phyloP scores from a whole-genome alignment of 345 rosid species.

The Diplotaxis tenuifolia region DNA sequence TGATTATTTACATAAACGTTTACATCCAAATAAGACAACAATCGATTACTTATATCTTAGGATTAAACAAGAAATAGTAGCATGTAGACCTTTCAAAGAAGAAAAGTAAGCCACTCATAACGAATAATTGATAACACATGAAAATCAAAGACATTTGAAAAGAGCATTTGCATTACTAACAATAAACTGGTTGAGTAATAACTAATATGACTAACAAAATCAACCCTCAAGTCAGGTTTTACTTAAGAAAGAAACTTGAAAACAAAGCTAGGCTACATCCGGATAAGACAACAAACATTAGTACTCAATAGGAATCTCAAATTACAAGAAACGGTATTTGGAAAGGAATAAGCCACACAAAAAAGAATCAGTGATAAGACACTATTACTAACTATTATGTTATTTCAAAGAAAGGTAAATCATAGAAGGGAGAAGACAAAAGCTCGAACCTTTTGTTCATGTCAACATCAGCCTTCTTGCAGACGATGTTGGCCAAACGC shows the following conservation, averaged over 20 bases:
- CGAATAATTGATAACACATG: neutral
- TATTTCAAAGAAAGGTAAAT: neutral
- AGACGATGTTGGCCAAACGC: slow-evolving; percentile 79
- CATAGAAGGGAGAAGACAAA: neutral
- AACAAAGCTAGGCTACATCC: no score
- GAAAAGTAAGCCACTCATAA: neutral
- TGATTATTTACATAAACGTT: neutral
- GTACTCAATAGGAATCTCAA: no score
- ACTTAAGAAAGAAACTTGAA: no score
- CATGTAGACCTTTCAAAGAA: neutral
- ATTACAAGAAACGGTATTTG: no score
- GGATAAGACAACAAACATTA: no score
- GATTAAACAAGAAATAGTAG: neutral
- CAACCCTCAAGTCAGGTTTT: no score
- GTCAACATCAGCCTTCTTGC: slow-evolving; percentile 92
- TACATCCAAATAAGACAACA: neutral
- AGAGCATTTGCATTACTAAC: neutral
- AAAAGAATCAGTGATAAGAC: neutral
- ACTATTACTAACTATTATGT: neutral
- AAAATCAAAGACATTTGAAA: neutral
- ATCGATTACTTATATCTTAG: neutral
- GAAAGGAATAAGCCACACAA: neutral
- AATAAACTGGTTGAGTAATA: neutral
- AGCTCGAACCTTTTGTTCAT: slow-evolving; percentile 68
- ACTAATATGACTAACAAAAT: neutral